Base-by-base conservation (phyloP, 805 yeast genomes). In the Ogataea nitratoaversa region DNA sequence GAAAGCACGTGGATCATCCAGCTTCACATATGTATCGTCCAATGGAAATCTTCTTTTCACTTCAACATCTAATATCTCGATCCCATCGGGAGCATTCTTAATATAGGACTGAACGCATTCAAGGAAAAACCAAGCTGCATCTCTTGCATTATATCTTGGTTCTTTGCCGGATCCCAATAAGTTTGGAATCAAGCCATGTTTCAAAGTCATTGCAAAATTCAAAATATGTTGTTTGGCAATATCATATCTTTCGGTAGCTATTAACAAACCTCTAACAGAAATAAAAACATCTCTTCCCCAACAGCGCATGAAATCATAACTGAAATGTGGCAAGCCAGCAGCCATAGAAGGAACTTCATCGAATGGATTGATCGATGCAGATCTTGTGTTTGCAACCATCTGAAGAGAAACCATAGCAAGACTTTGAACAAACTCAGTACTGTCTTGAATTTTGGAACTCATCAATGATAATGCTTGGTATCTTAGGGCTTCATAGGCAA, bases 261-360 rank as follows among this genome's bases (percentile, higher is more conserved):
- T 65, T 41, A 89, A 64, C 36, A 91, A 68, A 0, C 99, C 99
- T 45, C 96, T 70, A 32, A 84, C 71, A 0, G 96, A 76, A 34
- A 91, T 83, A 59, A 93, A 93, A 1, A 89, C 95, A 63, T 91
- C 99, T 57, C 99, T 76, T 18, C 99, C 99, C 99, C 99, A 91
- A 59, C 96, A 88, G 61, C 99, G 74, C 96, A 91, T 89, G 62
- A 84, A 90, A 48, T 84, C 88, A 43, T 74, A 76, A 57, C 93
- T 82, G 65, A 91, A 91, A 63, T 89, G 97, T 2, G 99, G 99
- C 45, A 91, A 71, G 1, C 98, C 99, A 2, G 99, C 99, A 13
- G 98, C 96, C 76, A 91, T 70, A 31, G 86, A 77, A 2, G 95
- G 84, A 13, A 79, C 74, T 32, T 70, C 65, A 9, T 70, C 65